Evolutionary conservation across 2,329 filamentous ascomycete genomes (phyloP).

Genomic region (Decorospora gaudefroyi): DNA sequence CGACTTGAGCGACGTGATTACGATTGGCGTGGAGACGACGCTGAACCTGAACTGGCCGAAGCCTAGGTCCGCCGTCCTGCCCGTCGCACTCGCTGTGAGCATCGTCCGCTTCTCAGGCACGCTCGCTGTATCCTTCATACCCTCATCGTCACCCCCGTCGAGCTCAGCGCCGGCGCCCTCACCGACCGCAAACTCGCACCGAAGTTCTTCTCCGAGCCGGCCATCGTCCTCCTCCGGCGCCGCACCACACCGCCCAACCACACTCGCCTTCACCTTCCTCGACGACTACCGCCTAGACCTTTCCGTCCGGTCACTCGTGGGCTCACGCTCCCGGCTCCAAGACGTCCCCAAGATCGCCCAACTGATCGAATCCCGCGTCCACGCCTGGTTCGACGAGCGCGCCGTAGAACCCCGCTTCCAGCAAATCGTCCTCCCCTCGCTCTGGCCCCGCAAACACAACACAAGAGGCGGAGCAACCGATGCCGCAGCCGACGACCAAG

Average conservation of each 20-base stretch:
- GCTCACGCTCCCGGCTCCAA: conserved; percentile 76
- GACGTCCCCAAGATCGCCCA: conserved; percentile 89
- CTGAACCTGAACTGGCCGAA: conserved; percentile 94
- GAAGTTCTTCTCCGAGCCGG: conserved; percentile 52
- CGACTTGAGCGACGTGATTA: conserved; percentile 94
- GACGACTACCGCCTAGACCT: conserved; percentile 86
- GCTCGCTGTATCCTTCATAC: conserved; percentile 89
- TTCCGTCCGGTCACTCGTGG: conserved; percentile 77
- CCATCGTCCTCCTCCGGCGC: conserved; percentile 32
- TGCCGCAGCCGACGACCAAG: conserved; percentile 45
- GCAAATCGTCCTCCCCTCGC: conserved; percentile 78
- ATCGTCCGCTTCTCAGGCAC: conserved; percentile 95
- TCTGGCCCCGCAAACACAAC: conserved; percentile 85
- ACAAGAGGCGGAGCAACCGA: conserved; percentile 71
- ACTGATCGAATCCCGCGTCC: conserved; percentile 76
- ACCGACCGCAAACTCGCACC: conserved; percentile 50
- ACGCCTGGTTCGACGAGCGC: conserved; percentile 86
- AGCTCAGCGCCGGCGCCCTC: conserved; percentile 32
- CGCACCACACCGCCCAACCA: conserved; percentile 64
- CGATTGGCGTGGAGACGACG: conserved; percentile 91
- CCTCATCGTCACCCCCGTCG: conserved; percentile 54
- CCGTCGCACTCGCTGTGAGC: conserved; percentile 87
- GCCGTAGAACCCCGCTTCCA: conserved; percentile 86
- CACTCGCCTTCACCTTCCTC: conserved; percentile 91
- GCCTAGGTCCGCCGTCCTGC: conserved; percentile 82